Evolutionary conservation across 108 stramenopile genomes (phyloP).

Genomic region (Nitzschia sp.): DNA sequence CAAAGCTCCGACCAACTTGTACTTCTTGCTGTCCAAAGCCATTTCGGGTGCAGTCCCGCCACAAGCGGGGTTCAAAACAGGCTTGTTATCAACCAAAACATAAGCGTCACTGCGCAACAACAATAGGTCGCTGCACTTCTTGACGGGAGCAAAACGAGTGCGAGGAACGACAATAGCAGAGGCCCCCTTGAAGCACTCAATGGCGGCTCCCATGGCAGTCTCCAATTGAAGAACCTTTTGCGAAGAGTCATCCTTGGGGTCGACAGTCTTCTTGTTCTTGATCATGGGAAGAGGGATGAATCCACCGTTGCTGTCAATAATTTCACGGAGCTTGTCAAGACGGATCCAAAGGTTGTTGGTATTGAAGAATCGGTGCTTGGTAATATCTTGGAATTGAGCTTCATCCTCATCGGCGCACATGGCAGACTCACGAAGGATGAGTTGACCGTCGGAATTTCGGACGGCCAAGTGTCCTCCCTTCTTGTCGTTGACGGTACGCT

Average conservation of each 20-base stretch:
- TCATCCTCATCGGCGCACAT: constrained; percentile 98
- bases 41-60: constrained; percentile 85
- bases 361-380: constrained; percentile 97
- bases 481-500: constrained; percentile 96
- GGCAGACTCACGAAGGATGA: constrained; percentile 97
- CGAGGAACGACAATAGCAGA: constrained; percentile 93
- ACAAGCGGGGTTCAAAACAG: constrained; percentile 87
- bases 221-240: constrained; percentile 95
- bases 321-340: constrained; percentile 93
- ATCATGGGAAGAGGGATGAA: constrained; percentile 99
- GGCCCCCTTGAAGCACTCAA: constrained; percentile 95
- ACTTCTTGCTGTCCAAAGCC: constrained; percentile 89
- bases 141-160: constrained; percentile 98
- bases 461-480: constrained; percentile 98
- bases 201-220: constrained; percentile 99
- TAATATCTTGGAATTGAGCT: constrained; percentile 91
- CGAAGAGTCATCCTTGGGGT: constrained; percentile 95
- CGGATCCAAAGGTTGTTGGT: constrained; percentile 99
- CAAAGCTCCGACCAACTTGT: constrained; percentile 73
- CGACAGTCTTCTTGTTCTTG: constrained; percentile 97
- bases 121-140: constrained; percentile 98
- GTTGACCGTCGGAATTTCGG: constrained; percentile 82
- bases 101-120: constrained; percentile 97
- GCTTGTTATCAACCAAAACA: constrained; percentile 80
- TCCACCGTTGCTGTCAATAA: constrained; percentile 87